Base-by-base conservation (phyloP, 345 rosid species). In the Lepidium sativum region DNA sequence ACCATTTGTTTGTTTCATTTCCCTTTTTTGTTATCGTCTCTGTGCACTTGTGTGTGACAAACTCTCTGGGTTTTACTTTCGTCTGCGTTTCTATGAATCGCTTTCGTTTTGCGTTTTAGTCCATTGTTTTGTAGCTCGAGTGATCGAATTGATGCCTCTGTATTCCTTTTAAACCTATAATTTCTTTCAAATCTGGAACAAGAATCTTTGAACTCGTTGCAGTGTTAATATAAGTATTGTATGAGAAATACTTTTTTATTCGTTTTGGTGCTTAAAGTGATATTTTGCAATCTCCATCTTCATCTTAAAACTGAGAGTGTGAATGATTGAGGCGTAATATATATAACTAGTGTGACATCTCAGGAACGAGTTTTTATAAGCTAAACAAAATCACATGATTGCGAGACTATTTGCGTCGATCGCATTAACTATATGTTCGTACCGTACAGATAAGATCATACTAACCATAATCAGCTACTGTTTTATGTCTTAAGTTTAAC, bases 91-190 rank as follows among this genome's bases (percentile, higher is more conserved):
- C 33, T 20, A 18, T 54, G 55, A 70, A 45, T 48, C 49, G 64
- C 65, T 70, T 70, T 63, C 64, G 52, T 63, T 45, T 54, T 63
- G 59, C 70, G 13, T 63, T 71, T 53, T 62, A 71, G 58, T 71
- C 70, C 65, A 55, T 71, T 71, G 75, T 70, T 64, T 71, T 64
- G 71, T 72, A 72, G 75, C 75, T 64, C 69, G 69, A 70, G 75
- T 70, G 75, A 70, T 70, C 71, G 51, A 64, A 56, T 65, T 71
- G 75, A 71, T 65, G 60, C 60, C 71, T 72, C 75, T 55, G 21
- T 64, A 62, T 63, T 63, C 57, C 75, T 70, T 69, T 27, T 58
- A 48, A 11, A 15, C 25, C 58, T 32, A 54, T 71, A 38, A 55
- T 48, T 14, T 63, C 69, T 55, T 63, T 63, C 38, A 27, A 17